Evolutionary conservation across 208 protist genomes (phyloP), one percentile per base, ranked within the genome.

Genomic region (Blechomonas ayalai): DNA sequence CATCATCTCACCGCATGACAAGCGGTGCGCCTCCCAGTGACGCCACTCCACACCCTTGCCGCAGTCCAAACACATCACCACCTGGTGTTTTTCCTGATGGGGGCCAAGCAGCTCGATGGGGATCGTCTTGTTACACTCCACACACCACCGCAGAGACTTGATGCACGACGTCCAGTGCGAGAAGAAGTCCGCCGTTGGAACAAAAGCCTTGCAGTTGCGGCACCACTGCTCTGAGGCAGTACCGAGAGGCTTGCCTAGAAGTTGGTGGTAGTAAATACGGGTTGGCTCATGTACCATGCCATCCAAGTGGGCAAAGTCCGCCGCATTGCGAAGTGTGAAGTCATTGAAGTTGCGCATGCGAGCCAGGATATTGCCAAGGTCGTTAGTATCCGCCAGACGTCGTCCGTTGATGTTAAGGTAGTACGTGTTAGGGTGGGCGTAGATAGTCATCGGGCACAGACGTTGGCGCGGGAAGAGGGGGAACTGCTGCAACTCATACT

Each of bases 221-320:
- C 87, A 95, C 81, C 83, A 95, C 54, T 90, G 76, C 73, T 92
- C 75, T 4, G 60, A 65, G 5, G 51, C 39, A 22, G 46, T 29
- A 27, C 49, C 73, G 39, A 89, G 36, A n/a, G 81, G 65, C 32
- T 31, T 19, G 9, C 63, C 45, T 13, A 52, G 44, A 41, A 87
- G 67, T 49, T 73, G 60, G 54, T 81, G 68, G 57, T 92, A 95
- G 58, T 88, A 91, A 52, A 95, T 88, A 23, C 83, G 76, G 24
- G 87, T 95, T 15, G 87, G 81, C 52, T 95, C 87, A 59, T 95
- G 87, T 45, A 92, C 73, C 62, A 92, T 74, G 38, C 81, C 77
- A 38, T 95, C 82, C n/a, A 86, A 29, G 26, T 77, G 61, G 6
- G 52, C 61, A 52, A 89, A 81, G 51, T 90, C 82, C 13, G 66